Evolutionary conservation across 257 asterid genomes (phyloP), one percentile per base, ranked within the genome.

Genomic region (Mentha longifolia): DNA sequence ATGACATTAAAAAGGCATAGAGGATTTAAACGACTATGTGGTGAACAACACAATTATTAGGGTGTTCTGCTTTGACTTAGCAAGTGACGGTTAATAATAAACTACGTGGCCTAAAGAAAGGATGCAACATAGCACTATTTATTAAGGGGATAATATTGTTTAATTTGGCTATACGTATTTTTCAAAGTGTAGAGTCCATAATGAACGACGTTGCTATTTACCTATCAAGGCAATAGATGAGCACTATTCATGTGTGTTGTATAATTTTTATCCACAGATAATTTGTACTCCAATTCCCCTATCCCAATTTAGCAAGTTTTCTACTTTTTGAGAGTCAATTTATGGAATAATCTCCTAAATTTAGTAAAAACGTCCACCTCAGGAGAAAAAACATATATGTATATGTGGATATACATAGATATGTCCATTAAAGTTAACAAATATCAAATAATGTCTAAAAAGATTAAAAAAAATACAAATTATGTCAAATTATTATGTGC

Each of bases 91-190:
- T 20, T 19, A 9, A 6, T 25, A 45, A 46, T 65, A 13, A 46
- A 10, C 2, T 52, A 68, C 63, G 63, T 37, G 73, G 73, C 52
- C 51, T 20, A 37, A 37, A 51, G 41, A 52, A 35, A 35, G 37
- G 28, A 30, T 37, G 64, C 73, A 67, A 67, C 50, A 52, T 52
- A 35, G 9, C 49, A 67, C 19, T 6, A 28, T 19, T 33, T 14
- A 61, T 51, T 50, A 5, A 67, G 60, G 49, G 1, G 63, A 52
- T 67, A 52, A 67, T 67, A 52, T 68, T 6, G 22, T 68, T 68
- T 4, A 54, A 68, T 52, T 68, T 33, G 72, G 33, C 50, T 50
- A 9, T 14, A 11, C 20, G 3, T 67, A 67, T 67, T 67, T 67
- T 46, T 13, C 50, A 35, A 35, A 35, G 39, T 69, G 74, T 30